Evolutionary conservation across 2,329 filamentous ascomycete species (phyloP), one percentile per base, ranked within the genome.

Genomic region (Colletotrichum scovillei): DNA sequence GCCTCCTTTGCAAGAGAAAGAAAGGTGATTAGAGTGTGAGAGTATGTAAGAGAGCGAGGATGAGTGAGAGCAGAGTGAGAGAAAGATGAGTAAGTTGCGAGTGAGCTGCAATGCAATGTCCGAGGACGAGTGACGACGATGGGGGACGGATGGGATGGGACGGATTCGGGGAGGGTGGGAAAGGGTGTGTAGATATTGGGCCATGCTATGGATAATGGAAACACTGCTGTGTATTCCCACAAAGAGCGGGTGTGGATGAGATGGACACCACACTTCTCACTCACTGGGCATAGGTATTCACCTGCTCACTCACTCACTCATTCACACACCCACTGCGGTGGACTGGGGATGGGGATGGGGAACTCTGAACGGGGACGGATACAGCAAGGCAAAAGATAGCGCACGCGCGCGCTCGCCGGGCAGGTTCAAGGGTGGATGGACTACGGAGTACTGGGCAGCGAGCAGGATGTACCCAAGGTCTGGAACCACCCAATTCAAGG

Each of bases 101-200:
- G 42, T 49, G 42, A 49, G 42, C 42, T 49, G 42, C 19, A 49
- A 49, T 22, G 42, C 42, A 49, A 49, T 49, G 12, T 49, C 19
- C 60, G 42, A 32, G 38, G 28, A 14, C 12, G 14, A 5, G 28
- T 64, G 62, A 52, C 30, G 62, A 64, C 46, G 22, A 28, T 28
- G n/a, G 65, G 42, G 46, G 35, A 57, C 24, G 35, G 49, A 35
- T 8, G 22, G 9, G 7, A 46, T 49, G 42, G 42, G 42, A 49
- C 42, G 42, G 42, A 49, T 49, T 49, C 42, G 42, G 42, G 42
- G 19, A 49, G 42, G 19, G 42, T 49, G 42, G 35, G 16, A 35
- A n/a, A 42, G 38, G 35, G 60, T 63, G 60, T 52, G 42, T 63
- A 52, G 60, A 53, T 52, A 53, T 63, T 63, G 42, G 42, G 42